phyloP scores from a whole-genome alignment of 2,329 filamentous ascomycete genomes.

The Aureobasidium pullulans region DNA sequence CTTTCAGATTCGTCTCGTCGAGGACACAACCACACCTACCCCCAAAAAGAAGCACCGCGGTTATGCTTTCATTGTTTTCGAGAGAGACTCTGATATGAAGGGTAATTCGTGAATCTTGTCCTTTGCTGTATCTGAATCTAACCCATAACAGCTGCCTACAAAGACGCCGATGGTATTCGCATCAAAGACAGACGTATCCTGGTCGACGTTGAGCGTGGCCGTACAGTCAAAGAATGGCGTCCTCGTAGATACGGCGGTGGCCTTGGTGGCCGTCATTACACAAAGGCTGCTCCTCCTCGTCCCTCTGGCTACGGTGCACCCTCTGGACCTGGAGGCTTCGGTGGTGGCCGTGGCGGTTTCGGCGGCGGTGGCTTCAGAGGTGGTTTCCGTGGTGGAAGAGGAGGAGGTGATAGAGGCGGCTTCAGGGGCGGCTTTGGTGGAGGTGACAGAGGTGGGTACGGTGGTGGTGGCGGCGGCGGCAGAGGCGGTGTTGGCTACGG shows the following conservation, averaged over 20 bases:
- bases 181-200: slow-evolving; percentile 90
- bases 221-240: slow-evolving; percentile 89
- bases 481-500: slow-evolving; percentile 40
- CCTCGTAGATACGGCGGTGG: slow-evolving; percentile 87
- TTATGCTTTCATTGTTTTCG: slow-evolving; percentile 95
- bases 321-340: slow-evolving; percentile 47
- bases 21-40: slow-evolving; percentile 38
- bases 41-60: slow-evolving; percentile 64
- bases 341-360: slow-evolving; percentile 44
- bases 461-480: slow-evolving; percentile 29
- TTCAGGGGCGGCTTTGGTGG: slow-evolving; percentile 32
- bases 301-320: slow-evolving; percentile 57
- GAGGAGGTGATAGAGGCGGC: slow-evolving; percentile 15
- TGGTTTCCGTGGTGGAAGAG: slow-evolving; percentile 45
- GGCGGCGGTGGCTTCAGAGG: slow-evolving; percentile 37
- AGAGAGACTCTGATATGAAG: slow-evolving; percentile 98
- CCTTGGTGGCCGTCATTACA: slow-evolving; percentile 86
- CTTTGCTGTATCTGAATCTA: slow-evolving; percentile 20
- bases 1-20: slow-evolving; percentile 74
- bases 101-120: slow-evolving; percentile 52
- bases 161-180: slow-evolving; percentile 75
- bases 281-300: slow-evolving; percentile 66
- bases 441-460: slow-evolving; percentile 26
- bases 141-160: slow-evolving; percentile 75
- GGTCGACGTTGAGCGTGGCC: slow-evolving; percentile 92